phyloP scores from a whole-genome alignment of 306 rosid genomes.

The Medicago ruthenica region DNA sequence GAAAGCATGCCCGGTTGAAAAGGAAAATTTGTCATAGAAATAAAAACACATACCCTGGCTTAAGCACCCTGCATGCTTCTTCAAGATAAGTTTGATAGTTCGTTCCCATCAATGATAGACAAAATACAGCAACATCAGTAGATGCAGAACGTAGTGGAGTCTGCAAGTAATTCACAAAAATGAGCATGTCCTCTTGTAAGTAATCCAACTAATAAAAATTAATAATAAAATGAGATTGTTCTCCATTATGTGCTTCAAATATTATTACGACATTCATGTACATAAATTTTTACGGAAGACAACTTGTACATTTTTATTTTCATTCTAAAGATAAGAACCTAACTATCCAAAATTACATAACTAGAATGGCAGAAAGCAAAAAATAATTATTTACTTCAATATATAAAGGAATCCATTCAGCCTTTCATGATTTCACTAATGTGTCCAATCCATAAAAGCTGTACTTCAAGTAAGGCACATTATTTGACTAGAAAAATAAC shows the following conservation, averaged over 20 bases:
- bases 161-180: background rate
- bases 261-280: background rate
- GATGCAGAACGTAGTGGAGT: slow-evolving; percentile 69
- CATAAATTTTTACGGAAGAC: background rate
- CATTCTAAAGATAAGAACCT: background rate
- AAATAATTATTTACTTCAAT: background rate
- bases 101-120: slow-evolving; percentile 96
- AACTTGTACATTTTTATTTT: background rate
- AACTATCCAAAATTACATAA: no score
- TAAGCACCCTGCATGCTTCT: slow-evolving; percentile 85
- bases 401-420: background rate
- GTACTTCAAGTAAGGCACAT: background rate
- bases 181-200: background rate
- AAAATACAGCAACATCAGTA: slow-evolving; percentile 82
- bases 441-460: background rate
- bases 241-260: background rate
- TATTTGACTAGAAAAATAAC: no score
- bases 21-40: background rate
- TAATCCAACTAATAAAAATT: no score
- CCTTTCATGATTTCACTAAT: background rate
- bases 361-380: background rate
- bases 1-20: background rate
- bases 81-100: slow-evolving; percentile 70
- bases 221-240: background rate
- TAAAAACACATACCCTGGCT: slow-evolving; percentile 56